Evolutionary conservation across 768 basidiomycete genomes (phyloP).

Genomic region (Mrakia gelida): DNA sequence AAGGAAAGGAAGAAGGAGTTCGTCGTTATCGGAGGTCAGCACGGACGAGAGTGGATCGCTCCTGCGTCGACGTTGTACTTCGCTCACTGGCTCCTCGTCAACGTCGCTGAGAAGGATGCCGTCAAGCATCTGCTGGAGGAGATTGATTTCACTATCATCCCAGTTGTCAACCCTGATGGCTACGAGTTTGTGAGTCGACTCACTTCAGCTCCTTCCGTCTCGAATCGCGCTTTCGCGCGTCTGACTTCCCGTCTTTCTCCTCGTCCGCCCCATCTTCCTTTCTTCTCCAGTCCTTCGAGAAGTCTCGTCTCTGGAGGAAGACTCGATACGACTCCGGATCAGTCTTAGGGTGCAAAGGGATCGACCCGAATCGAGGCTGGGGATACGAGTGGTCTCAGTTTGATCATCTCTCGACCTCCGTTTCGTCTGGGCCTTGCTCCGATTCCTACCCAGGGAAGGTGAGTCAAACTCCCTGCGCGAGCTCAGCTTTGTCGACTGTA

Average conservation of each 20-base stretch:
- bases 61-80: constrained; percentile 68
- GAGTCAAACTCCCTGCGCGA: constrained; percentile 25
- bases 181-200: constrained; percentile 53
- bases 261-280: neutral
- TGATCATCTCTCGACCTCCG: constrained; percentile 34
- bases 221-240: neutral
- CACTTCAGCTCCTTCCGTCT: constrained; percentile 25
- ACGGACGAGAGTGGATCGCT: constrained; percentile 81
- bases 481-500: neutral
- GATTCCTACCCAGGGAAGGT: constrained; percentile 70
- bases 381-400: constrained; percentile 27
- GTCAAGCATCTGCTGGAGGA: constrained; percentile 55
- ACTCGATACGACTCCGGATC: constrained; percentile 58
- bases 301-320: constrained; percentile 45
- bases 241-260: neutral
- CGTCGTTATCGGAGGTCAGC: constrained; percentile 67
- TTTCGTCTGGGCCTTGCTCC: constrained; percentile 57
- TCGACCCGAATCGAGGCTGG: constrained; percentile 77
- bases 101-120: constrained; percentile 48
- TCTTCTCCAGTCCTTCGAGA: constrained; percentile 8
- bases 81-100: constrained; percentile 62
- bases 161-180: constrained; percentile 37
- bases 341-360: constrained; percentile 56
- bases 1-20: constrained; percentile 51
- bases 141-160: constrained; percentile 46